Percentiles rank a stretch among this genome's conserved stretches.
These are phyloP conservation scores for Guyanaporus albipodus DNA, from an alignment of 768 basidiomycete species.

Conservation along the genomic window DNA sequence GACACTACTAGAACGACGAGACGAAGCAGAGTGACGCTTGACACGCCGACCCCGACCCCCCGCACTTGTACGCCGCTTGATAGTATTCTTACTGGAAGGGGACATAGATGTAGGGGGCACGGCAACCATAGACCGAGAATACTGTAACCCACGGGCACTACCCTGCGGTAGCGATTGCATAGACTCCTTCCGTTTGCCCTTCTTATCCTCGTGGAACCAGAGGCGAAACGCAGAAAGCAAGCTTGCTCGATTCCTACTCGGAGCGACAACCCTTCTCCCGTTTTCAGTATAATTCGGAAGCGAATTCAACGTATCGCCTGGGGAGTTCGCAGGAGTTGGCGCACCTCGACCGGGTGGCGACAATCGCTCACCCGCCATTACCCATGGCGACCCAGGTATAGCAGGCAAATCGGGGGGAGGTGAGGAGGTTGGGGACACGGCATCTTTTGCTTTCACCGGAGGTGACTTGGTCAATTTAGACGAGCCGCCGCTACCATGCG, in stretches of 20 bases:
- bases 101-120: constrained; percentile 27
- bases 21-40: constrained; percentile 71
- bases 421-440: constrained; percentile 43
- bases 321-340: constrained; percentile 50
- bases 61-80: constrained; percentile 51
- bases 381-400: constrained; percentile 68
- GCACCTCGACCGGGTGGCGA: constrained; percentile 33
- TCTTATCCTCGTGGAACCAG: constrained; percentile 91
- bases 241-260: constrained; percentile 68
- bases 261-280: constrained; percentile 32
- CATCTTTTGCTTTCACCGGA: constrained; percentile 51
- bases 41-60: constrained; percentile 47
- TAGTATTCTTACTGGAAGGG: constrained; percentile 32
- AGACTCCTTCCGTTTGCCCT: constrained; percentile 73
- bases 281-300: constrained; percentile 38
- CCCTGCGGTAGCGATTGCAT: constrained; percentile 16
- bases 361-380: constrained; percentile 48
- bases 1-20: constrained; percentile 86
- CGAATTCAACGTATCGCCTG: constrained; percentile 48
- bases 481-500: constrained; percentile 60
- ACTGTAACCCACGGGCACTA: constrained; percentile 20
- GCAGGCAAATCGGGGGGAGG: constrained; percentile 40
- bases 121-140: constrained; percentile 24
- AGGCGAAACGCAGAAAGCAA: constrained; percentile 80
- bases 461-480: constrained; percentile 67